These are phyloP conservation scores for Cladosporium oxysporum DNA, from an alignment of 2,329 filamentous ascomycete genomes.

Conservation along the genomic window DNA sequence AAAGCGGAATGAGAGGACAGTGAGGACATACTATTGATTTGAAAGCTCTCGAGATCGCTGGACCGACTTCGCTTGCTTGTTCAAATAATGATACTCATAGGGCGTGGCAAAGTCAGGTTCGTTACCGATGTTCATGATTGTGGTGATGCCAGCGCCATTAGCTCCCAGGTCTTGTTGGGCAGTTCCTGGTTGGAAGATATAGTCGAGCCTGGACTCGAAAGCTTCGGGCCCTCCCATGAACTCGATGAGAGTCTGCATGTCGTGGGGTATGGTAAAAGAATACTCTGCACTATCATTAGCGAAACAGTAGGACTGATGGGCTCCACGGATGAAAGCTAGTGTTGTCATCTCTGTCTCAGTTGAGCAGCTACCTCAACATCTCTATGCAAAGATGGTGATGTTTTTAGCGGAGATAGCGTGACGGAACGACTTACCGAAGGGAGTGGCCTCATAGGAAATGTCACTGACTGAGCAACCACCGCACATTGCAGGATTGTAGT, in stretches of 20 bases:
- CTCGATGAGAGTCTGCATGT: slow-evolving; percentile 44
- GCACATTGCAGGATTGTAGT: slow-evolving; percentile 46
- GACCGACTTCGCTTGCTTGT: slow-evolving; percentile 36
- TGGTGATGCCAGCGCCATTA: slow-evolving; percentile 40
- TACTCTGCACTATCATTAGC: slow-evolving; percentile 36
- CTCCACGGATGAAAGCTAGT: not conserved
- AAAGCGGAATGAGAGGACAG: not conserved
- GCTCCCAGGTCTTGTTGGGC: slow-evolving; percentile 38
- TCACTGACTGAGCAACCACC: slow-evolving; percentile 45
- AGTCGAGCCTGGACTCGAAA: slow-evolving; percentile 46
- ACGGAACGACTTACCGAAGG: slow-evolving; percentile 30
- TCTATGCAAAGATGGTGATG: not conserved
- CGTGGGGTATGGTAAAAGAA: slow-evolving; percentile 47
- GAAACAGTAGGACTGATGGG: too few species aligned
- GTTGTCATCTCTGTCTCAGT: not conserved
- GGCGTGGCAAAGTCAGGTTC: slow-evolving; percentile 38
- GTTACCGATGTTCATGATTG: slow-evolving; percentile 41
- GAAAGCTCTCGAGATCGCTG: slow-evolving; percentile 28
- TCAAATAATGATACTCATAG: slow-evolving; percentile 37
- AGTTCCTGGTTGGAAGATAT: slow-evolving; percentile 43
- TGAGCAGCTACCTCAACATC: not conserved
- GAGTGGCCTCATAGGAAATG: slow-evolving; percentile 46
- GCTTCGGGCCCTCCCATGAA: slow-evolving; percentile 44
- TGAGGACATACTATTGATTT: slow-evolving; percentile 29
- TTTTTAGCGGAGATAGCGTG: not conserved